phyloP scores from a whole-genome alignment of 2,329 filamentous ascomycete species.

The Coniochaeta prunicola region DNA sequence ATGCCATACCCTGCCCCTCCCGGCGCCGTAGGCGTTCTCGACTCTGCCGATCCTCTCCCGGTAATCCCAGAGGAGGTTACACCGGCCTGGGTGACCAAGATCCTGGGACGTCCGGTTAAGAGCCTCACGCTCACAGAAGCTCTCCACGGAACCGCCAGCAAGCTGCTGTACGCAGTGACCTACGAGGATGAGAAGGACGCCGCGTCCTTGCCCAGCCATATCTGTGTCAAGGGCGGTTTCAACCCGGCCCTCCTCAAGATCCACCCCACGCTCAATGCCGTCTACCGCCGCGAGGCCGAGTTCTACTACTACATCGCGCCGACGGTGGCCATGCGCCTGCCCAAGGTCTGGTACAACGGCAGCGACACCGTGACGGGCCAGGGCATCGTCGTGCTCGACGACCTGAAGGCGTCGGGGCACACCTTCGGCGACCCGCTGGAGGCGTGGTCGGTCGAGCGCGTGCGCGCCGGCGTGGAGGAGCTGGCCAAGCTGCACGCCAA shows the following conservation, averaged over 20 bases:
- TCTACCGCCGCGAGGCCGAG: slow-evolving; percentile 18
- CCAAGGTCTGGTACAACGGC: slow-evolving; percentile 10
- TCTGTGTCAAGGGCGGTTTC: slow-evolving; percentile 48
- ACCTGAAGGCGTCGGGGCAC: slow-evolving; percentile 52
- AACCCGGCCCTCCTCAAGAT: slow-evolving; percentile 38
- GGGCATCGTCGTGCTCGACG: slow-evolving; percentile 61
- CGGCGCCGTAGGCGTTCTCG: slow-evolving; percentile 7
- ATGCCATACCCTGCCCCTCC: slow-evolving; percentile 1
- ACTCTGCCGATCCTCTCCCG: slow-evolving; percentile 12
- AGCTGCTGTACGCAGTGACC: slow-evolving; percentile 44
- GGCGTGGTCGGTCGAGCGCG: slow-evolving; percentile 12
- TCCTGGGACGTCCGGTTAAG: slow-evolving; percentile 11
- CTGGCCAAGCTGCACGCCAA: slow-evolving; percentile 31
- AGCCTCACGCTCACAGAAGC: slow-evolving; percentile 7
- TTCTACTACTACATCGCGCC: slow-evolving; percentile 14
- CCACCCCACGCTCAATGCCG: slow-evolving; percentile 12
- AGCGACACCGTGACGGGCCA: slow-evolving; percentile 28
- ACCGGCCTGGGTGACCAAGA: slow-evolving; percentile 13
- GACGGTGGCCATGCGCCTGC: slow-evolving; percentile 14
- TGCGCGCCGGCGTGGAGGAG: slow-evolving; percentile 25
- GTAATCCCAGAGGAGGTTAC: slow-evolving; percentile 11
- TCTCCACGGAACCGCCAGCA: slow-evolving; percentile 14
- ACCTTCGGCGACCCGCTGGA: slow-evolving; percentile 36
- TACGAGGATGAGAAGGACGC: slow-evolving; percentile 35
- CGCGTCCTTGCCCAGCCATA: slow-evolving; percentile 3